These are phyloP conservation scores for Diphasiastrum complanatum DNA, from an alignment of 83 land plant genomes.

Conservation along the genomic window DNA sequence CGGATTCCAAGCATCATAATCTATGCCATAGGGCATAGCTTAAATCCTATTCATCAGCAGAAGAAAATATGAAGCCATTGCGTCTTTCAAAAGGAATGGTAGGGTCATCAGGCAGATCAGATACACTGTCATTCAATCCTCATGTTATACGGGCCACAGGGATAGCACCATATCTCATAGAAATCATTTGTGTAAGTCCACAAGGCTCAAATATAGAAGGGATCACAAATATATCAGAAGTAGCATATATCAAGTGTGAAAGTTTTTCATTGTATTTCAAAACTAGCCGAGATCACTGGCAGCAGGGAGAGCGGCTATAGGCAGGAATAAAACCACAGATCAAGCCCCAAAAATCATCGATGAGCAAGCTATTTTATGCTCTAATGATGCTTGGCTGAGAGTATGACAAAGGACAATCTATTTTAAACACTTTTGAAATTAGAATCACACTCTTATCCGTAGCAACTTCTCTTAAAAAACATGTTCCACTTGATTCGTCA, in stretches of 20 bases:
- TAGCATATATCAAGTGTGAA: conserved; percentile 76
- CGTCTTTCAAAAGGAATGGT: conserved; percentile 48
- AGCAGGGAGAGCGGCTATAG: no score
- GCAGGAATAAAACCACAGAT: no score
- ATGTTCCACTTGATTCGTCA: no score
- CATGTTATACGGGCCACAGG: conserved; percentile 88
- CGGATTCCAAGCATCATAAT: conserved; percentile 80
- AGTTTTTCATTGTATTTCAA: conserved; percentile 81
- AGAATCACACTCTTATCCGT: no score
- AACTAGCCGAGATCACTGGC: conserved; percentile 65
- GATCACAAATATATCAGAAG: conserved; percentile 80
- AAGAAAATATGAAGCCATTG: conserved; percentile 75
- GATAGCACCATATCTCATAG: conserved; percentile 94
- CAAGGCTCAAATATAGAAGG: conserved; percentile 99
- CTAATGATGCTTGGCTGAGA: no score
- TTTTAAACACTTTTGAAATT: no score
- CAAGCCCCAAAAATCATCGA: no score
- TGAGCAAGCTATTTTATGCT: no score
- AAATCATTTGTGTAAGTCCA: conserved; percentile 98
- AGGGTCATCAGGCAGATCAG: conserved; percentile 81
- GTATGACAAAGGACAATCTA: no score
- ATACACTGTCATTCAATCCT: conserved; percentile 87
- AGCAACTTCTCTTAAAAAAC: no score
- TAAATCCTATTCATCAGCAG: conserved; percentile 63
- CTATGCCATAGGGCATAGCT: conserved; percentile 56